Base-by-base conservation (phyloP, 2,329 filamentous ascomycete species). In the Pseudogymnoascus sp. region DNA sequence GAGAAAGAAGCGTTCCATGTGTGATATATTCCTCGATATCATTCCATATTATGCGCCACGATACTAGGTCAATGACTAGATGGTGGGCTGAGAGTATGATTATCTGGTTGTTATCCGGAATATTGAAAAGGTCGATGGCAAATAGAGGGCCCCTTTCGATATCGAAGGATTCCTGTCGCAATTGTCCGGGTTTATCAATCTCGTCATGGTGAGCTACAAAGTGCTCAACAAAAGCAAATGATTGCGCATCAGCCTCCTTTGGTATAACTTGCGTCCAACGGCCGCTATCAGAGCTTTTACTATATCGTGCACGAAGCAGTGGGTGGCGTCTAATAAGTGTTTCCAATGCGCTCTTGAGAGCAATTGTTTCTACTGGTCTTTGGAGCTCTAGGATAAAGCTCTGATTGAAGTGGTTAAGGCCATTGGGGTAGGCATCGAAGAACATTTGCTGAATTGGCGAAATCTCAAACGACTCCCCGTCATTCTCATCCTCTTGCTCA, bases 171-270 rank as follows among this genome's bases (percentile, higher is more conserved):
- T 5, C 76, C 72, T 31, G 76, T 61, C 72, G 76, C 31, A 77
- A 28, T 1, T 75, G 62, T 40, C 65, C 65, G 3, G n/a, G 12
- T 40, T 71, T 69, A 14, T 69, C 67, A 1, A 72, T 60, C 23
- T 60, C 59, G 12, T 18, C 72, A 38, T 75, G 65, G 2, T 76
- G 64, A 5, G 74, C 66, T 63, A 80, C 76, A 8, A 80, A 65
- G 61, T 80, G 77, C 3, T 77, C 71, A 0, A 75, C 75, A 34
- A 80, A 69, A 0, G 79, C 66, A 1, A 78, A 75, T 0, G 75
- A 75, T 18, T 31, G 25, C 7, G 4, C 12, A 21, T 25, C 37
- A 11, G 14, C 12, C 7, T 60, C 59, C 6, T 69, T 71, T 12
- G 69, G 68, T 12, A 77, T 65, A 1, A 64, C 63, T 62, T 77